Base-by-base conservation (phyloP, 176 grass and related monocot genomes). In the Raddia guianensis region DNA sequence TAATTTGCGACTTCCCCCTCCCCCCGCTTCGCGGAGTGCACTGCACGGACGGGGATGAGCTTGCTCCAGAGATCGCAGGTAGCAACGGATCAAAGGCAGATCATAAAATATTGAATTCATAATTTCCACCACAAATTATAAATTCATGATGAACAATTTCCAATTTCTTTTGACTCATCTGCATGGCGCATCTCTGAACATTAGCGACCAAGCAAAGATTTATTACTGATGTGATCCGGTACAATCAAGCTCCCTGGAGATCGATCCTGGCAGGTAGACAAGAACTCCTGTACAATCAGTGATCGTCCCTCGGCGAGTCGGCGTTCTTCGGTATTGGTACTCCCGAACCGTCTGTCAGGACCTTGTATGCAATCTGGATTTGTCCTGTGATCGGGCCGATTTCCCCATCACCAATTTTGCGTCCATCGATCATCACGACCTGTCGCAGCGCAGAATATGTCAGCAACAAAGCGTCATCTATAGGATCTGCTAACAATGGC, bases 361-460 rank as follows among this genome's bases (percentile, higher is more conserved):
- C 34, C 82, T 89, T 97, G 84, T 97, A 97, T 51, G 85, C 89
- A 44, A 63, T 89, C 87, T 97, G 91, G 68, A 97, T 92, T 86
- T 83, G 76, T 83, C 81, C 92, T 55, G 94, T 97, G 68, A 94
- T 63, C 11, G 83, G 89, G 43, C 94, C 94, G 2, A 97, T 93
- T 90, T 90, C 81, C 52, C 87, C 94, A 12, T 86, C 80, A 9
- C 89, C 89, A 40, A 92, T 92, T 35, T 86, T 49, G 35, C 91
- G 89, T 0, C 91, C 94, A 32, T 97, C 94, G 45, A 94, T 94
- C 89, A 85, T 90, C 65, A 97, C 87, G 20, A 92, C 94, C 94
- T 97, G 71, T 69, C 57, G 13, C 46, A 74, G 55, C 50, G 61
- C 37, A 85, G 42, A 88, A 70, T 40, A 80, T 6, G 9, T 76